These are phyloP conservation scores for Wickerhamiella sorbophila DNA, from an alignment of 805 yeast genomes.

Conservation along the genomic window DNA sequence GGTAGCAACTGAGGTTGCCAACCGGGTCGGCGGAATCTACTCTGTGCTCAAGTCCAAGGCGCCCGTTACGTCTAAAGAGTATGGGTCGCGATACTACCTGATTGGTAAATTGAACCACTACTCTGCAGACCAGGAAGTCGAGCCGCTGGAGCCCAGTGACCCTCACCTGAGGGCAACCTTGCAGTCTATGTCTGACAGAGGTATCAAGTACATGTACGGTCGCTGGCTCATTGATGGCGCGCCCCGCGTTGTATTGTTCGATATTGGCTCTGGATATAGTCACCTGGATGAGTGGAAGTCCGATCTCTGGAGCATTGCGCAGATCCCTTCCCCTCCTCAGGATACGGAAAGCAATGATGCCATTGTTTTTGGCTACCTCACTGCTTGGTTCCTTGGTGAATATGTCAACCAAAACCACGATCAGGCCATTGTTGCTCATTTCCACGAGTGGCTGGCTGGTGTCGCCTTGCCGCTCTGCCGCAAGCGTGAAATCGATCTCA, in stretches of 20 bases:
- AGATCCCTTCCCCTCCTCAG: constrained; percentile 83
- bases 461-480: constrained; percentile 87
- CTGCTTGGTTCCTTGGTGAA: constrained; percentile 96
- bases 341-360: constrained; percentile 89
- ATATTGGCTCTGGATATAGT: constrained; percentile 55
- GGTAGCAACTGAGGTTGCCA: constrained; percentile 94
- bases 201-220: constrained; percentile 74
- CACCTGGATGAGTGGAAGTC: constrained; percentile 85
- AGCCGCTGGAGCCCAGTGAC: constrained; percentile 41
- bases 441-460: constrained; percentile 98
- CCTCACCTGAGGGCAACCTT: constrained; percentile 44
- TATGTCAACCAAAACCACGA: constrained; percentile 69
- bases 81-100: constrained; percentile 69
- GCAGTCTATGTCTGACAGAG: constrained; percentile 68
- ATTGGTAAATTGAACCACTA: constrained; percentile 74
- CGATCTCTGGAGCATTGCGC: constrained; percentile 81
- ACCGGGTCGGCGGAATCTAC: constrained; percentile 94
- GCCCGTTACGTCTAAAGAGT: constrained; percentile 90
- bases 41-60: constrained; percentile 94
- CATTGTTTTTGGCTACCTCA: constrained; percentile 77
- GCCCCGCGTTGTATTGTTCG: constrained; percentile 82
- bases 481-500: constrained; percentile 80
- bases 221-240: constrained; percentile 98
- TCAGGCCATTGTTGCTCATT: constrained; percentile 84
- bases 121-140: constrained; percentile 63